Evolutionary conservation across 129 eudicot genomes (phyloP).

Genomic region (Centella asiatica): DNA sequence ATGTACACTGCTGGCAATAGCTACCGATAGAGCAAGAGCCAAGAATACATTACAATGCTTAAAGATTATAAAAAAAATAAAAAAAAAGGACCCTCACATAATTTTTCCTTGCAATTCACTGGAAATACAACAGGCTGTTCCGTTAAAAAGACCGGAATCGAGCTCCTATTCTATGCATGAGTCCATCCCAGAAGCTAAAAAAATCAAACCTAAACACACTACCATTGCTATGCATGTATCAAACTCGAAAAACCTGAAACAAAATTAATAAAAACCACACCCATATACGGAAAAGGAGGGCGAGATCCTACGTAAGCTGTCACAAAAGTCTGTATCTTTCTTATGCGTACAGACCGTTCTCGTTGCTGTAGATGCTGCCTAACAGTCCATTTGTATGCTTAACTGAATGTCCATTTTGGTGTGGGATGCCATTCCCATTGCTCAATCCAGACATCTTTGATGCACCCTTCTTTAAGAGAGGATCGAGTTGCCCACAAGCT

Average conservation of each 20-base stretch:
- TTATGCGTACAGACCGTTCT: slow-evolving; percentile 71
- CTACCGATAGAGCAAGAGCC: neutral
- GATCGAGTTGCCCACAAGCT: slow-evolving; percentile 77
- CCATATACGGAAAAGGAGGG: neutral
- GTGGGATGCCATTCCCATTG: slow-evolving; percentile 26
- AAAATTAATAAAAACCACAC: slow-evolving; percentile 20
- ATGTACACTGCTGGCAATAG: slow-evolving; percentile 3
- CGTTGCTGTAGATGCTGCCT: slow-evolving; percentile 50
- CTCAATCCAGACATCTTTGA: slow-evolving; percentile 22
- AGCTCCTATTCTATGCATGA: slow-evolving; percentile 32
- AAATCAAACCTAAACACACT: slow-evolving; percentile 21
- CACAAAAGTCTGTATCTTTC: neutral
- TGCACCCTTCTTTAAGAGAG: slow-evolving; percentile 39
- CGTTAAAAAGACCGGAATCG: slow-evolving; percentile 43
- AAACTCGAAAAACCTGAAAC: slow-evolving; percentile 16
- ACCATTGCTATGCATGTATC: slow-evolving; percentile 39
- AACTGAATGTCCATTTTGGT: slow-evolving; percentile 35
- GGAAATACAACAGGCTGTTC: slow-evolving; percentile 34
- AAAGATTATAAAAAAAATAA: neutral
- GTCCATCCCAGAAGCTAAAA: slow-evolving; percentile 19
- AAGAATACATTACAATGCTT: neutral
- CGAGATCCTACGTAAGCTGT: neutral
- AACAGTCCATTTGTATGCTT: slow-evolving; percentile 35
- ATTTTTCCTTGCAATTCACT: slow-evolving; percentile 7
- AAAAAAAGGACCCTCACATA: slow-evolving; percentile 7